Conservation (phyloP, 2,329 filamentous ascomycete genomes). For the Ceratocystis ficicola region DNA sequence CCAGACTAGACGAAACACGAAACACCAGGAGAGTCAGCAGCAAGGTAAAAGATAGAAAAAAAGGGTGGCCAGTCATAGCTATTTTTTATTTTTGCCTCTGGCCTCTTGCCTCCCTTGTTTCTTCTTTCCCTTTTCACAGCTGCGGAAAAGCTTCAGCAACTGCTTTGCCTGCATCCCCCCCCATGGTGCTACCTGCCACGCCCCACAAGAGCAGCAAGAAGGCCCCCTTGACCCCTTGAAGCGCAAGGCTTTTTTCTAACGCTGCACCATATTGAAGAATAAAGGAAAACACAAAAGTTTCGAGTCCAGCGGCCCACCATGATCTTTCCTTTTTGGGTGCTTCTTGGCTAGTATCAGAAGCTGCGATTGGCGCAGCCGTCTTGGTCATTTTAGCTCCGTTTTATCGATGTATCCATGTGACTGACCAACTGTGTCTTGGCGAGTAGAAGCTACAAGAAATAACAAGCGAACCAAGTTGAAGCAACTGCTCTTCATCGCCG, state of each 20-base stretch:
- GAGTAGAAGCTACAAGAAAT: background rate
- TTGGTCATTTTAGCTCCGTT: constrained; percentile 14
- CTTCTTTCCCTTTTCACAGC: background rate
- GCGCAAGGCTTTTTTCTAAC: background rate
- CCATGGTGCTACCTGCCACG: constrained; percentile 5
- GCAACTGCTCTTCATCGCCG: constrained; percentile 13
- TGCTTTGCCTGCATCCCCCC: background rate
- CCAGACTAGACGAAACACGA: constrained; percentile 5
- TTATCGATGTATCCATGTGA: constrained; percentile 11
- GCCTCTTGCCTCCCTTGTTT: background rate
- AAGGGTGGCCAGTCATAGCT: background rate
- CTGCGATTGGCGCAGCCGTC: constrained; percentile 10
- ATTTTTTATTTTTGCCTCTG: background rate
- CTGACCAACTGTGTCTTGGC: constrained; percentile 2
- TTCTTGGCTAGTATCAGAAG: constrained; percentile 5
- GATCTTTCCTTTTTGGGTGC: constrained; percentile 11
- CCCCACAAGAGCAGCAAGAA: background rate
- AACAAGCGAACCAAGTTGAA: constrained; percentile 1
- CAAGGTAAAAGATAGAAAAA: background rate
- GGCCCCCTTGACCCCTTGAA: background rate
- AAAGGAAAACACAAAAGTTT: background rate
- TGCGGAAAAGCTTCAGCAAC: constrained; percentile 4
- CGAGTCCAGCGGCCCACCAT: background rate
- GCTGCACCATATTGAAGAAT: background rate
- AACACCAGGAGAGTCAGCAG: background rate